Evolutionary conservation across 2,329 filamentous ascomycete genomes (phyloP).

Genomic region (Xylariaceae sp.): DNA sequence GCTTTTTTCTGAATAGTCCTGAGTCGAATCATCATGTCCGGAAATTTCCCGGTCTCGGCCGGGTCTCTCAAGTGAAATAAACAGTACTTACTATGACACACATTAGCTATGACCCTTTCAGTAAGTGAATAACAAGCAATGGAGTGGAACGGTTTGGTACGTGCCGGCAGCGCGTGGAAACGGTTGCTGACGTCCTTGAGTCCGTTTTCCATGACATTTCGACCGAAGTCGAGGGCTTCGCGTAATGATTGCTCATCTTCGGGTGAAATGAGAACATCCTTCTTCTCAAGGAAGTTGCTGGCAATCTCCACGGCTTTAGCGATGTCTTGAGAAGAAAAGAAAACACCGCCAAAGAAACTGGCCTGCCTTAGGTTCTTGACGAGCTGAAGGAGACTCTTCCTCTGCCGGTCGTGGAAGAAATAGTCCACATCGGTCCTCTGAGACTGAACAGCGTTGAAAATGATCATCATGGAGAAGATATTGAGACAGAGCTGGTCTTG

Average conservation of each 20-base stretch:
- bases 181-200: conserved; percentile 64
- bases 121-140: too few species aligned
- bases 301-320: conserved; percentile 61
- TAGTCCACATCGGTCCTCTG: conserved; percentile 82
- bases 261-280: conserved; percentile 52
- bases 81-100: too few species aligned
- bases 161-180: conserved; percentile 68
- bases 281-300: conserved; percentile 61
- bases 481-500: conserved; percentile 83
- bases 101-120: too few species aligned
- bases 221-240: conserved; percentile 63
- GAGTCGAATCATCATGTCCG: too few species aligned
- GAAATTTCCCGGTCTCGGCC: too few species aligned
- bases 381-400: conserved; percentile 61
- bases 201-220: conserved; percentile 53
- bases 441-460: conserved; percentile 83
- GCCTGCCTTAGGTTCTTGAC: conserved; percentile 78
- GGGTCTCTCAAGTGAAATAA: too few species aligned
- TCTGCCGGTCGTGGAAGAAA: conserved; percentile 76
- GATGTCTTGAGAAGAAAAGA: conserved; percentile 64
- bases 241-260: conserved; percentile 59
- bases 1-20: too few species aligned
- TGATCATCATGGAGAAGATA: conserved; percentile 77
- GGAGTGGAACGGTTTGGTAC: too few species aligned
- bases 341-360: conserved; percentile 80